Base-by-base conservation (phyloP, 306 rosid genomes). In the Cicer cuneatum region DNA sequence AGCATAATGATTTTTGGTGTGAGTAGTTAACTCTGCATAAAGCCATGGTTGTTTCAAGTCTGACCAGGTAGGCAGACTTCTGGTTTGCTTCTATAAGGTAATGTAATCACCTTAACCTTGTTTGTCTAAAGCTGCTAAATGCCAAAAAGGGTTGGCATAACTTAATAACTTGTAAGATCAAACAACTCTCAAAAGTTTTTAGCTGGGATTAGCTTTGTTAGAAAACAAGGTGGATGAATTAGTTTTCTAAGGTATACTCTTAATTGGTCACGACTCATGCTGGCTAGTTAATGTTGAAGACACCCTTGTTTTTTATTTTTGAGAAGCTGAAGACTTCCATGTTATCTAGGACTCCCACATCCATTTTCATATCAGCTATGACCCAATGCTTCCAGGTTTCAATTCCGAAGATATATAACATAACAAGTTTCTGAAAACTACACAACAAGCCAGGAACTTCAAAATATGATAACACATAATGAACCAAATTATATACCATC, bases 21-120 rank as follows among this genome's bases (percentile, higher is more conserved):
- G 57, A 6, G 79, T 79, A 12, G n/a, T 46, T 49, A 51, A n/a
- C 48, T 56, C 42, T 19, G 39, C 57, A 41, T 61, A 60, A 42
- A 61, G 35, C 19, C 37, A 19, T 14, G 45, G 12, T 81, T 61
- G 21, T 74, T 24, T 74, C 76, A 41, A 59, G 53, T 51, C 48
- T 61, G 68, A 61, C 45, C 10, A 6, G 70, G 40, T 14, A 62
- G 38, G 72, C 38, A n/a, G 56, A 42, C 43, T 43, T 63, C 19
- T 75, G 49, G 49, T 53, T 54, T 51, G 61, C 73, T 48, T 68
- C 24, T n/a, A 48, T 29, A 67, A 46, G 35, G 8, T 67, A 41
- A 19, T 51, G 73, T 18, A 18, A 63, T 13, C 12, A 11, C 59
- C 47, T 54, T 14, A 76, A 16, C 48, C 6, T 54, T 66, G 66